These are phyloP conservation scores for Aquilaria malaccensis DNA, from an alignment of 345 rosid species.

Conservation along the genomic window DNA sequence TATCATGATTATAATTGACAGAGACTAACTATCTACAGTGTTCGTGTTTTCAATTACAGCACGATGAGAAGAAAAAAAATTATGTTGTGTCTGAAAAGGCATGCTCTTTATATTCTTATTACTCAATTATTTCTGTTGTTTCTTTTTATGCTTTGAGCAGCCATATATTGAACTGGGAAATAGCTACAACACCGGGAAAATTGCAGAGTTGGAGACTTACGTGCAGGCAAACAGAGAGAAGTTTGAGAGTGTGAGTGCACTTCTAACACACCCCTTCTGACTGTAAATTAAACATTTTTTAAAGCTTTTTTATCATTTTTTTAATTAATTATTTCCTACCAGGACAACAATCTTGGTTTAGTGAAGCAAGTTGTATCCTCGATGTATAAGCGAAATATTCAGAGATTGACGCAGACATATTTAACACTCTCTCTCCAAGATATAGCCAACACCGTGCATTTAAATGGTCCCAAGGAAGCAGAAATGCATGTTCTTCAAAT, in stretches of 20 bases:
- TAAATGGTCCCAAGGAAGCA: constrained; percentile 76
- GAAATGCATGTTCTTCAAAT: constrained; percentile 99
- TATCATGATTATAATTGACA: too few species aligned
- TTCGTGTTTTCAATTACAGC: too few species aligned
- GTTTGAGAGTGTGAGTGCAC: constrained; percentile 58
- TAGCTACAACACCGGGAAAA: constrained; percentile 56
- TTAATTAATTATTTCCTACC: not conserved
- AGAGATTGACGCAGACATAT: constrained; percentile 91
- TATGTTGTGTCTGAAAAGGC: too few species aligned
- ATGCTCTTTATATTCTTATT: too few species aligned
- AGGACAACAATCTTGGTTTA: constrained; percentile 94
- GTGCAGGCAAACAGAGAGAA: constrained; percentile 44
- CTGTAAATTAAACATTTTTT: too few species aligned
- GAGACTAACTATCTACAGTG: too few species aligned
- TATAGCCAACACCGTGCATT: constrained; percentile 77
- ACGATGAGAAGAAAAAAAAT: too few species aligned
- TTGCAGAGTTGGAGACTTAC: constrained; percentile 46
- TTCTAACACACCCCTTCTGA: not conserved
- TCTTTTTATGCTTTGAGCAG: constrained; percentile 32
- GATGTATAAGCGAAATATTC: constrained; percentile 89
- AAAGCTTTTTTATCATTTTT: not conserved
- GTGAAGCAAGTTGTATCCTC: constrained; percentile 93
- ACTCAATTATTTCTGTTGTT: too few species aligned
- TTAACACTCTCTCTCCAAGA: constrained; percentile 96
- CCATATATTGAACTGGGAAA: constrained; percentile 63